Evolutionary conservation across 2,329 filamentous ascomycete species (phyloP).

Genomic region (Aspergillus flavus): DNA sequence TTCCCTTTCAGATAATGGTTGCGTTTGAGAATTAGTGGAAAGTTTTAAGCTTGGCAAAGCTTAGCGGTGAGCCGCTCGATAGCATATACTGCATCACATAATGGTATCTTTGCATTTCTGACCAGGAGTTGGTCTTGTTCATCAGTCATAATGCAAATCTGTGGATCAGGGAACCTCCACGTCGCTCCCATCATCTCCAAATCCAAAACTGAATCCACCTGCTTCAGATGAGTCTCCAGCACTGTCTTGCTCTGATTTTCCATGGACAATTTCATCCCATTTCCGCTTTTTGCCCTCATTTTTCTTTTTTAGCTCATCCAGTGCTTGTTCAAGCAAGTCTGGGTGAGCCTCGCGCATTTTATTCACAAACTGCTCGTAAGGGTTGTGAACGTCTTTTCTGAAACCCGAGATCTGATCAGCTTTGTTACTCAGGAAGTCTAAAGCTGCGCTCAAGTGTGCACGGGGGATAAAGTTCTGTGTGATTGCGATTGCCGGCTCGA

Average conservation of each 20-base stretch:
- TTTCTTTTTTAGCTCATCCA: slow-evolving; percentile 66
- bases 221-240: slow-evolving; percentile 27
- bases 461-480: slow-evolving; percentile 93
- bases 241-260: slow-evolving; percentile 43
- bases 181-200: slow-evolving; percentile 60
- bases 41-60: neutral
- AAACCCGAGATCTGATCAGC: slow-evolving; percentile 88
- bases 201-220: slow-evolving; percentile 66
- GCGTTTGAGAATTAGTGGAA: neutral
- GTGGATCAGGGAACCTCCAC: slow-evolving; percentile 49
- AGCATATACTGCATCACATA: slow-evolving; percentile 3
- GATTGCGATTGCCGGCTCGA: slow-evolving; percentile 80
- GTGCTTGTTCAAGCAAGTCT: slow-evolving; percentile 65
- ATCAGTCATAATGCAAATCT: neutral
- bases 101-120: neutral
- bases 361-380: slow-evolving; percentile 74
- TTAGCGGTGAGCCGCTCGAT: neutral
- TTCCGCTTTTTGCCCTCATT: slow-evolving; percentile 72
- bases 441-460: slow-evolving; percentile 71
- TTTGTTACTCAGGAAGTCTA: slow-evolving; percentile 80
- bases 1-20: neutral
- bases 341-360: slow-evolving; percentile 67
- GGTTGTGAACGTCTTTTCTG: slow-evolving; percentile 67
- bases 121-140: neutral
- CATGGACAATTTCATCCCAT: slow-evolving; percentile 78